Evolutionary conservation across 2,329 filamentous ascomycete species (phyloP).

Genomic region (Pseudonectria buxi): DNA sequence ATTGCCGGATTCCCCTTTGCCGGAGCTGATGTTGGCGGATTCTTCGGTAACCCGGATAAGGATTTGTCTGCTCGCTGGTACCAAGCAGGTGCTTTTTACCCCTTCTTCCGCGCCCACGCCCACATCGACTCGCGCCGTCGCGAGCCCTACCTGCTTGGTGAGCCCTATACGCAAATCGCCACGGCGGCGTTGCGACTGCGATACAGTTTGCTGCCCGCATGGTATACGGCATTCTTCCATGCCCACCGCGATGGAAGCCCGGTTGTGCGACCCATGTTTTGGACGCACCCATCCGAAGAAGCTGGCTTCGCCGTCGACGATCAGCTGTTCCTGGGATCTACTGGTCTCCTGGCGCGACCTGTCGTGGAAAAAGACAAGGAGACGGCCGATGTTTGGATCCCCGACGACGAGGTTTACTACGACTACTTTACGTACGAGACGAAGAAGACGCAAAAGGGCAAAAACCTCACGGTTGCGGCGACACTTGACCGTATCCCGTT

Average conservation of each 20-base stretch:
- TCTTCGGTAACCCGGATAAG: conserved; percentile 94
- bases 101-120: conserved; percentile 94
- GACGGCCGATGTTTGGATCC: conserved; percentile 74
- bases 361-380: conserved; percentile 71
- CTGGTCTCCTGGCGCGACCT: conserved; percentile 87
- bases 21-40: conserved; percentile 92
- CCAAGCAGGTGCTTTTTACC: conserved; percentile 92
- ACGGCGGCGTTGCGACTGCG: conserved; percentile 80
- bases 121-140: conserved; percentile 93
- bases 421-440: conserved; percentile 87
- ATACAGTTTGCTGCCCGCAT: conserved; percentile 82
- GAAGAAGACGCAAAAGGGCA: conserved; percentile 63
- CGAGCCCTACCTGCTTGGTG: conserved; percentile 82
- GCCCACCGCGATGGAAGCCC: conserved; percentile 77
- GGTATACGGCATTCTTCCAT: conserved; percentile 96
- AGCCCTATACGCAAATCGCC: conserved; percentile 80
- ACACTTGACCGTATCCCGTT: conserved; percentile 83
- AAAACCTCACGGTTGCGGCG: conserved; percentile 62
- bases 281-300: conserved; percentile 81
- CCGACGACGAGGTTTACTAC: conserved; percentile 85
- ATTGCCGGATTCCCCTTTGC: conserved; percentile 91
- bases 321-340: conserved; percentile 84
- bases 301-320: conserved; percentile 83
- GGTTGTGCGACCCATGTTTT: conserved; percentile 88
- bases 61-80: conserved; percentile 94